Conservation (phyloP, 2,329 filamentous ascomycete genomes). For the Aquanectria penicillioides region DNA sequence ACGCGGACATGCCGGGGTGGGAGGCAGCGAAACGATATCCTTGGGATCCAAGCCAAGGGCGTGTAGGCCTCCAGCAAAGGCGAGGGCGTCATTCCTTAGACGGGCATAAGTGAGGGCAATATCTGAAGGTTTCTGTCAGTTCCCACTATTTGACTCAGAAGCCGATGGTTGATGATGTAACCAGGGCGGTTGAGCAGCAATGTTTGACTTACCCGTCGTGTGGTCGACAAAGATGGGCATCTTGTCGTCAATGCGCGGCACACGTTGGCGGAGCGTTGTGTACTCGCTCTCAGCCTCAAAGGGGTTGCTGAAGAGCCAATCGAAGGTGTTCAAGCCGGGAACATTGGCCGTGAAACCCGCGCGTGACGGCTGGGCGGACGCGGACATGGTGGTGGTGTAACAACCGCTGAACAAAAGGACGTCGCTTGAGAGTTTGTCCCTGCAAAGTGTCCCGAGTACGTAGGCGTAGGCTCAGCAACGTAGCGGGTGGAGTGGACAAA, state of each 20-base stretch:
- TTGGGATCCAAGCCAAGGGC: constrained; percentile 49
- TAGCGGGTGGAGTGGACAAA: not conserved
- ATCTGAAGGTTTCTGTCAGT: no score
- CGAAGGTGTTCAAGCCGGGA: constrained; percentile 45
- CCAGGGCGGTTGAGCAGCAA: not conserved
- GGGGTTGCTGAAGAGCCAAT: constrained; percentile 51
- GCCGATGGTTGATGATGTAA: no score
- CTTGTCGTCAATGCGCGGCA: constrained; percentile 46
- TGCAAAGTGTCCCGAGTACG: not conserved
- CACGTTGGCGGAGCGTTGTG: constrained; percentile 40
- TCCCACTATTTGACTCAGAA: no score
- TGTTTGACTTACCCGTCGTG: constrained; percentile 45
- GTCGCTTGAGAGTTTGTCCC: constrained; percentile 1
- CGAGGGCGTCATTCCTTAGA: constrained; percentile 47
- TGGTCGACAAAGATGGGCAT: constrained; percentile 53
- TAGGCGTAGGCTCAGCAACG: not conserved
- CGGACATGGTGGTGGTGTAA: constrained; percentile 25
- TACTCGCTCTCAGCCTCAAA: constrained; percentile 46
- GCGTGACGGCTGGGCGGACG: constrained; percentile 26
- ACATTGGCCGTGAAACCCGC: constrained; percentile 31
- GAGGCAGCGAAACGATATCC: constrained; percentile 47
- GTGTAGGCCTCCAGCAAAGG: constrained; percentile 49
- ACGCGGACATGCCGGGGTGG: constrained; percentile 49
- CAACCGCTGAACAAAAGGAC: not conserved
- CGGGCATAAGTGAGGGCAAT: constrained; percentile 48